Percentiles rank a stretch among this genome's conserved stretches.
phyloP scores from a whole-genome alignment of 2,329 filamentous ascomycete genomes.

The Pseudocercospora cruenta region DNA sequence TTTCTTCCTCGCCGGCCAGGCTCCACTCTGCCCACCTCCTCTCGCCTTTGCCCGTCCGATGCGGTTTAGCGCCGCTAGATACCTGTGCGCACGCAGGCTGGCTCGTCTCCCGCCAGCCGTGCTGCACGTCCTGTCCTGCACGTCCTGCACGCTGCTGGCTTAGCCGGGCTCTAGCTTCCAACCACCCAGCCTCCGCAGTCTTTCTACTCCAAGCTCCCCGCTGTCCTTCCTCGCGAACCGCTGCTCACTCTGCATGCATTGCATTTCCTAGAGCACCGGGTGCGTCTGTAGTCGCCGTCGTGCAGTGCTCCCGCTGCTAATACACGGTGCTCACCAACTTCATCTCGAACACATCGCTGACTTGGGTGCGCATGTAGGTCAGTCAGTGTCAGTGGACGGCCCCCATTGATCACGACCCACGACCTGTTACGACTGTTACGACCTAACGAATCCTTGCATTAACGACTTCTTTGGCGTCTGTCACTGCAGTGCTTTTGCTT shows the following conservation, averaged over 20 bases:
- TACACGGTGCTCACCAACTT: slow-evolving; percentile 22
- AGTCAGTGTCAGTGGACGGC: slow-evolving; percentile 33
- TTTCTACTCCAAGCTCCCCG: slow-evolving; percentile 35
- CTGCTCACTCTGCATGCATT: slow-evolving; percentile 38
- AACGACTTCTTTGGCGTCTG: slow-evolving; percentile 38
- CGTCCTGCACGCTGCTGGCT: slow-evolving; percentile 5
- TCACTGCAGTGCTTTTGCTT: slow-evolving; percentile 31
- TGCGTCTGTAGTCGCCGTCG: slow-evolving; percentile 40
- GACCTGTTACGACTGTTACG: slow-evolving; percentile 41
- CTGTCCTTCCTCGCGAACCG: slow-evolving; percentile 35
- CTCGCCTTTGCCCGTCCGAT: slow-evolving; percentile 25
- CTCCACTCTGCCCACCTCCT: slow-evolving; percentile 25
- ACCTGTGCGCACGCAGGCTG: slow-evolving; percentile 21
- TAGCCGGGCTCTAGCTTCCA: slow-evolving; percentile 27
- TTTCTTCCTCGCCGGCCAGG: slow-evolving; percentile 16
- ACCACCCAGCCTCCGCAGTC: slow-evolving; percentile 36
- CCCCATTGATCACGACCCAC: slow-evolving; percentile 34
- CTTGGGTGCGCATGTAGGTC: slow-evolving; percentile 24
- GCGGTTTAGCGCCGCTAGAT: slow-evolving; percentile 20
- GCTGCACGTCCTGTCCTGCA: slow-evolving; percentile 17
- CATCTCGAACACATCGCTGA: slow-evolving; percentile 24
- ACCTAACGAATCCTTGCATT: slow-evolving; percentile 41
- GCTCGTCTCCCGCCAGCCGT: slow-evolving; percentile 24
- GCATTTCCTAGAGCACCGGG: slow-evolving; percentile 40
- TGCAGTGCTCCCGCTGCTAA: slow-evolving; percentile 34